A percentile compares a stretch with the other conserved stretches of the same genome.
phyloP scores from a whole-genome alignment of 176 grass and related monocot species.

The Oryza meyeriana region DNA sequence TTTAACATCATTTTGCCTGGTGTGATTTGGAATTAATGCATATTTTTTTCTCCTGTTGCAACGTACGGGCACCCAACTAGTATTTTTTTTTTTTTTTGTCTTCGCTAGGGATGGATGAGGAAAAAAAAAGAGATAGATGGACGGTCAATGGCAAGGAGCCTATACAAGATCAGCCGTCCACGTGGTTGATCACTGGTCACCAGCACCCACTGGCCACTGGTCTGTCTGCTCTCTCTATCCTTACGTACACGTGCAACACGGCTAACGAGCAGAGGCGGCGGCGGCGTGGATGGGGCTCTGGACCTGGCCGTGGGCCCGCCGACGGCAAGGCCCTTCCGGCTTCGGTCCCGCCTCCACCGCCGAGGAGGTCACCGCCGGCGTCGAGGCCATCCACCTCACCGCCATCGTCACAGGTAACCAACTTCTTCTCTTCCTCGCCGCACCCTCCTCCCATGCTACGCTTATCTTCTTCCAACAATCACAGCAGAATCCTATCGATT shows the following conservation, averaged over 20 bases:
- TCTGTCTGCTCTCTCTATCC: background rate
- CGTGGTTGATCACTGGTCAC: background rate
- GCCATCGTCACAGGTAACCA: conserved; percentile 78
- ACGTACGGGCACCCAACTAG: too few relatives aligned
- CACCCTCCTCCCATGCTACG: too few relatives aligned
- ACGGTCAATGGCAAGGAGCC: background rate
- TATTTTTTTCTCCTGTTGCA: too few relatives aligned
- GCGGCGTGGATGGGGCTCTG: conserved; percentile 41
- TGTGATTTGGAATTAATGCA: too few relatives aligned
- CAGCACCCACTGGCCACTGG: background rate
- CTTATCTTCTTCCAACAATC: background rate
- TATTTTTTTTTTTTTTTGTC: background rate
- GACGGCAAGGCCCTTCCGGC: conserved; percentile 41
- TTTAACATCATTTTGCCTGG: too few relatives aligned
- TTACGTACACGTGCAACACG: background rate
- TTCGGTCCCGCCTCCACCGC: conserved; percentile 61
- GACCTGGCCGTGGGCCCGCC: conserved; percentile 45
- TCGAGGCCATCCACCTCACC: conserved; percentile 71
- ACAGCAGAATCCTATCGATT: background rate
- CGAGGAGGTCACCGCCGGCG: conserved; percentile 69
- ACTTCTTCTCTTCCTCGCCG: background rate
- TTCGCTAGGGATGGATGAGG: too few relatives aligned
- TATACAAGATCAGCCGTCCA: background rate
- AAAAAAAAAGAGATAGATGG: background rate
- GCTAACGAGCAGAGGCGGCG: background rate